Base-by-base conservation (phyloP, 176 grass and related monocot genomes). In the Cenchrus americanus region DNA sequence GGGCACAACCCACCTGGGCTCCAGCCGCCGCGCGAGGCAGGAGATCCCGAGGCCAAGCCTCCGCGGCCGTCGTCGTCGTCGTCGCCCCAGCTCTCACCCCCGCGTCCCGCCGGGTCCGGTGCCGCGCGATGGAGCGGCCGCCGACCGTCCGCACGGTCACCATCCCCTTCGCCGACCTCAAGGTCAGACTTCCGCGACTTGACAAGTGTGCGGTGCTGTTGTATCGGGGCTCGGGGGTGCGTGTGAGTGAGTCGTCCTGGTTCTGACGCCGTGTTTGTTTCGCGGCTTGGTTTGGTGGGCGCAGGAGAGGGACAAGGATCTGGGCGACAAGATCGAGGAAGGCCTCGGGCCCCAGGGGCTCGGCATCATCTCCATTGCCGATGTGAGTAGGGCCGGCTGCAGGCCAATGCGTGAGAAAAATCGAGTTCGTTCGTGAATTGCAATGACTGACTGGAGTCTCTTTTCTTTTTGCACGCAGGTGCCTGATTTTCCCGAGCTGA, bases 341-440 rank as follows among this genome's bases (percentile, higher is more conserved):
- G 96, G 96, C 44, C 85, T 98, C 32, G 91, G 96, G 3, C 93
- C 96, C 58, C 59, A 80, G 51, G 96, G 93, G 15, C 86, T 95
- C 21, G 96, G 96, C n/a, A 95, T 98, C 76, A 83, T 98, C 82
- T 90, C 93, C 63, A 81, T 98, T 83, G 83, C 96, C 41, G 82
- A 89, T 86, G 96, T 98, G 76, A 85, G 93, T 90, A 21, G 19
- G 34, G 7, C 32, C 1, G 1, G 10, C 10, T 66, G 71, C 48
- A 24, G 57, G 58, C 71, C 47, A 50, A n/a, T 40, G 42, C 5
- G 23, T 57, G 14, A 66, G 40, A 10, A 14, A 46, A 58, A 48
- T 78, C 50, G 34, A 34, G 40, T 72, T 30, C 44, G 0, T 82
- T 66, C 18, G 12, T 85, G 34, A 66, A 67, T 65, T 47, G 63